Evolutionary conservation across 352 stramenopile genomes (phyloP), one percentile per base, ranked within the genome.

Genomic region (Pythium aquatile): DNA sequence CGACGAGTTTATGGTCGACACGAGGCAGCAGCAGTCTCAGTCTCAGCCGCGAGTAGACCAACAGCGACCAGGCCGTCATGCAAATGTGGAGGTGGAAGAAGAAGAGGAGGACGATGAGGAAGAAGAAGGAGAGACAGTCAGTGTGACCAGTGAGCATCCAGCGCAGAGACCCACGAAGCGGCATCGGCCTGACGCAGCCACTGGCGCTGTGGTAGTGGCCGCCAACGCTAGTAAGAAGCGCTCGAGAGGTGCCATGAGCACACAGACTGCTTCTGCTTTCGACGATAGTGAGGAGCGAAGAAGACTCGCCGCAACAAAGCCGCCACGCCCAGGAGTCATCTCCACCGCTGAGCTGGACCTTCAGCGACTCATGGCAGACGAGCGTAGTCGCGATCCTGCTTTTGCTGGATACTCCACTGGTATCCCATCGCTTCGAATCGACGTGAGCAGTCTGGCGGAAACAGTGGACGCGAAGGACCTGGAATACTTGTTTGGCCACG

Each of bases 381-480:
- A 77, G 11, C 53, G 83, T 26, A 17, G 49, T 17, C 68, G 76
- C n/a, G 66, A 78, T 13, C 56, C 72, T 16, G 42, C 70, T 14
- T 79, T 89, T 63, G 17, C 57, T 26, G 68, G 49, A 1, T 88
- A 90, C 52, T 30, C 55, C 13, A 69, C 63, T 42, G 83, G 77
- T 17, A 30, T 30, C 3, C 68, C 69, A 51, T 81, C 72, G 2
- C 60, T 14, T 1, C 63, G 26, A 7, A 59, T 90, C 16, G 26
- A 66, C 10, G 77, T 90, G 11, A 58, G 46, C 40, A 91, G 90
- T 28, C 20, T 93, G 16, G 66, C 79, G 5, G 47, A 61, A 17
- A 59, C 59, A 0, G 69, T 85, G 11, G 83, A 91, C 39, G 63
- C 78, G 26, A 79, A 81, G 30, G 79, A 88, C 58, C 58, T 93